phyloP scores from a whole-genome alignment of 768 basidiomycete genomes.

The Rhizopogon salebrosus region DNA sequence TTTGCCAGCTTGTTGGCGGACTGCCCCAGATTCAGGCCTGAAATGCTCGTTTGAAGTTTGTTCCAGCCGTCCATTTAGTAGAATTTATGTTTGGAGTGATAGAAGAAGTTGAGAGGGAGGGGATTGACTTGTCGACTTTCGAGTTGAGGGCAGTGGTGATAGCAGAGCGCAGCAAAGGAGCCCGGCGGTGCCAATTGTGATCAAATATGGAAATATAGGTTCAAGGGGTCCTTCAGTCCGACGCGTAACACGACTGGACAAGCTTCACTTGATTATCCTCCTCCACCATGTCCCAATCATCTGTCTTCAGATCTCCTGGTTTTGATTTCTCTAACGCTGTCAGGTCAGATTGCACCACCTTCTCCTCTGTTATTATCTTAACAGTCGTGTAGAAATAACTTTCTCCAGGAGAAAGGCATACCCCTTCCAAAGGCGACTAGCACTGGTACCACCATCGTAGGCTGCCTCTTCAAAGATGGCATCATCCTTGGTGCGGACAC shows the following conservation, averaged over 20 bases:
- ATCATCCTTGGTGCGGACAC: conserved; percentile 96
- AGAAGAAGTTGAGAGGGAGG: background rate
- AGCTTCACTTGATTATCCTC: background rate
- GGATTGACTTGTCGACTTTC: background rate
- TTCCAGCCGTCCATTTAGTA: conserved; percentile 51
- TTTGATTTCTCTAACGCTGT: conserved; percentile 78
- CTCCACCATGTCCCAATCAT: conserved; percentile 29
- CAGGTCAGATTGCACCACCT: conserved; percentile 38
- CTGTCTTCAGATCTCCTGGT: conserved; percentile 47
- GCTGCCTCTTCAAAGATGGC: conserved; percentile 88
- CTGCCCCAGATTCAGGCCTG: conserved; percentile 65
- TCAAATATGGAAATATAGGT: conserved; percentile 10
- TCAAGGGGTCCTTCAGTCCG: conserved; percentile 13
- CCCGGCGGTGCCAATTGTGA: conserved; percentile 5
- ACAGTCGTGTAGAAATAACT: conserved; percentile 53
- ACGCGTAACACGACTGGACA: conserved; percentile 25
- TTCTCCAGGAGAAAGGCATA: conserved; percentile 64
- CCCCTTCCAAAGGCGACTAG: conserved; percentile 81
- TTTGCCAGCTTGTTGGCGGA: conserved; percentile 74
- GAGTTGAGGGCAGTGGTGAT: too few relatives aligned
- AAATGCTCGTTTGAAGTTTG: conserved; percentile 59
- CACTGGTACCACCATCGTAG: conserved; percentile 97
- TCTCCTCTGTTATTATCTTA: background rate
- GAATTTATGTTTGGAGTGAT: background rate
- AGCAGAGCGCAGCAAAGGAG: background rate